These are phyloP conservation scores for Avena eriantha DNA, from an alignment of 176 grass and related monocot genomes.

Conservation along the genomic window DNA sequence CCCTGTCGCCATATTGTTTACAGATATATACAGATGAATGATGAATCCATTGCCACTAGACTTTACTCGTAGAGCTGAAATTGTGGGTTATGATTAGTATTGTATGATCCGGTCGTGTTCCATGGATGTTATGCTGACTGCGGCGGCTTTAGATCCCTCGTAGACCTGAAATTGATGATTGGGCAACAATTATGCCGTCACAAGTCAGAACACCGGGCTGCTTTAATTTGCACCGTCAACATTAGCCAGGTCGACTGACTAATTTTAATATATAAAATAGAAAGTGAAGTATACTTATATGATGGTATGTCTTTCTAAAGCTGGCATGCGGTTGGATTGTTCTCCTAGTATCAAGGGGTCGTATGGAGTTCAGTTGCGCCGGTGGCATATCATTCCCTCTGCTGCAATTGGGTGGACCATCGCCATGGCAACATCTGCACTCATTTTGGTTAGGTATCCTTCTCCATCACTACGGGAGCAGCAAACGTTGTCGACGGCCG, in stretches of 20 bases:
- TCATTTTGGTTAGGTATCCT: no score
- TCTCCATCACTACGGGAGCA: no score
- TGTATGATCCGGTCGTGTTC: neutral
- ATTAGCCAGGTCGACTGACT: neutral
- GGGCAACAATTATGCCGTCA: neutral
- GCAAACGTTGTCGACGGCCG: no score
- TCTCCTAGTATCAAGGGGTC: neutral
- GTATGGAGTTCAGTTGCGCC: neutral
- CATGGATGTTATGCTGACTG: neutral
- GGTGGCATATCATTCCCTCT: no score
- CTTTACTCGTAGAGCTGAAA: no score
- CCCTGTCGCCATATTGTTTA: slow-evolving; percentile 19
- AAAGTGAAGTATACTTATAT: no score
- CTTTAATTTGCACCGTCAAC: neutral
- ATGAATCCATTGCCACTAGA: neutral
- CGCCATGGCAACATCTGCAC: no score
- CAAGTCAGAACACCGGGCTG: neutral
- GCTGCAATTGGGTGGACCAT: no score
- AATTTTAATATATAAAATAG: neutral
- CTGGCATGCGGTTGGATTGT: neutral
- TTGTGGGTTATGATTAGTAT: neutral
- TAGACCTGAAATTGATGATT: neutral
- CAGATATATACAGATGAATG: neutral
- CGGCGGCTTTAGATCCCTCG: neutral
- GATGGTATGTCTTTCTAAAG: neutral